Evolutionary conservation across 2,329 filamentous ascomycete species (phyloP), one percentile per base, ranked within the genome.

Genomic region (Penicillium sclerotigenum): DNA sequence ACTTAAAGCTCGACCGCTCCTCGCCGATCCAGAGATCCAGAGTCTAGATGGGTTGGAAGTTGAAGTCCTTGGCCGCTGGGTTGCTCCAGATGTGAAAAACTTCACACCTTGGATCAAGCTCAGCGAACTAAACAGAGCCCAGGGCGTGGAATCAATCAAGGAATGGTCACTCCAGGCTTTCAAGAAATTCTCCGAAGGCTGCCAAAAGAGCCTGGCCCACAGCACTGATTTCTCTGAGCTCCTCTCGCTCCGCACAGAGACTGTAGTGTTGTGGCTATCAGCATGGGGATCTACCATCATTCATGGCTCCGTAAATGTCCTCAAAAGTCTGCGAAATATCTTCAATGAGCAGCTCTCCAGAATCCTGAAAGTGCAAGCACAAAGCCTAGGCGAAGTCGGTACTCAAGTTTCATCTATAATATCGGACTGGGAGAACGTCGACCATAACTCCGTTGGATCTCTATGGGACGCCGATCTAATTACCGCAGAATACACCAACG

Each of bases 71-170:
- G 85, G 87, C 60, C 81, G 82, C 20, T 96, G 91, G 89, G 89
- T 94, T 59, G 83, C 88, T 18, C 86, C 91, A 8, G 90, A 95
- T 58, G 89, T 96, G 40, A 84, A 84, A 45, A 88, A 88, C 61
- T 97, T 95, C 69, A 93, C 87, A 0, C 92, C 92, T 0, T 96
- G 91, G 76, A 89, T 95, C 34, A 86, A 89, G 29, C 87, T 95
- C 65, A 90, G 92, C 62, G 89, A 94, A 62, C 73, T 90, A 5
- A 82, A 86, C 24, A 83, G 81, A 20, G 74, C 78, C 24, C 81
- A 85, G 58, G 83, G 84, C 0, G 80, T 81, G 40, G 81, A 84
- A 2, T 84, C 84, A 71, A 79, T 90, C 14, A 80, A 80, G 22
- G 71, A 69, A 28, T 92, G 89, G 88, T 84, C 85, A 0, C 79